Evolutionary conservation across 148 eudicot species (phyloP), one percentile per base, ranked within the genome.

Genomic region (Agrostemma githago): DNA sequence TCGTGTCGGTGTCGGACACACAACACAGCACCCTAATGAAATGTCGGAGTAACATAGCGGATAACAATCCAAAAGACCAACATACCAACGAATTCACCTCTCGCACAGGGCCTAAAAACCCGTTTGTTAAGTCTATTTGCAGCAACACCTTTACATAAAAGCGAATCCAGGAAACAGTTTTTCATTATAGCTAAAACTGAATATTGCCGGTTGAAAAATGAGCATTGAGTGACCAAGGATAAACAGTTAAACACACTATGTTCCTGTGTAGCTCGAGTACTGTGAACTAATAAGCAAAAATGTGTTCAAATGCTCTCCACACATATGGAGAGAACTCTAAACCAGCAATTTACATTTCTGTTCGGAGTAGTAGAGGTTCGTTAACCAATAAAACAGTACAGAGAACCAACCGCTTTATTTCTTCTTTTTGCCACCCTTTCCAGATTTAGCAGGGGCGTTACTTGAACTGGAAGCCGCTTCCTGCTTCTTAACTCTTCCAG

Each of bases 401-500:
- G 53, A 16, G 60, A 21, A 9, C 21, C 58, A 34, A 10, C 40
- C 6, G 19, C n/a, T 11, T 44, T 85, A 78, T 78, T 74, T 82
- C 77, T 82, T 77, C 84, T 78, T 80, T 72, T 76, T 80, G 11
- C 86, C 83, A 40, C 79, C 83, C 70, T 84, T 84, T 68, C 84
- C 79, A 20, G 86, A 75, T 72, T 80, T 81, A n/a, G 86, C 81
- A 67, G 86, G 79, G 48, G 79, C 78, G 37, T 39, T 80, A 42
- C 82, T 74, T 10, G 86, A 84, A 63, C 77, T 79, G 5, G 84
- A 39, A 5, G 87, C 80, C 17, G 88, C 72, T 77, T 91, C 91
- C 75, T 78, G 90, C 82, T 89, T 91, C 83, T 88, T 91, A 59
- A 82, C 73, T 82, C 97, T 87, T 70, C 89, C 91, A n/a, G 81